Conservation (phyloP, 345 rosid genomes). For the Gossypium thurberi region DNA sequence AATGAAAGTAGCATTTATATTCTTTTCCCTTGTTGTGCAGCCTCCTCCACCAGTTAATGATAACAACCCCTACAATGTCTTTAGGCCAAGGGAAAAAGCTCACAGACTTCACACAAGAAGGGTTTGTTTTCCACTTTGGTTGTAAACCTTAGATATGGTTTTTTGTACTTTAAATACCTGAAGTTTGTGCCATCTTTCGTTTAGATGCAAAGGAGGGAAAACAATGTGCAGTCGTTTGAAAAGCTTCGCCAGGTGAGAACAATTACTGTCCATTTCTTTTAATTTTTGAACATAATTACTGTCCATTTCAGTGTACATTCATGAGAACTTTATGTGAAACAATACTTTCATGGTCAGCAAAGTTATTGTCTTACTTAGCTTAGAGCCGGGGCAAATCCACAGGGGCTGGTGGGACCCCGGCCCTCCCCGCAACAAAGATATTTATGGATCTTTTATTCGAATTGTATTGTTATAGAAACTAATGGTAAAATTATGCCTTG, state of each 20-base stretch:
- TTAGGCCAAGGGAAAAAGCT: slow-evolving; percentile 93
- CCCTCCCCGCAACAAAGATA: too few species aligned
- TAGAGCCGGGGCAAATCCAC: background rate
- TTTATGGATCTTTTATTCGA: too few species aligned
- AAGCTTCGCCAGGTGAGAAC: slow-evolving; percentile 90
- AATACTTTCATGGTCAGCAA: background rate
- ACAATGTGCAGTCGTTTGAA: slow-evolving; percentile 96
- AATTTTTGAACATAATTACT: too few species aligned
- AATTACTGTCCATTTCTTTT: background rate
- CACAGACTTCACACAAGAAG: slow-evolving; percentile 96
- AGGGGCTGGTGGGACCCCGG: too few species aligned
- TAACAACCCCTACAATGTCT: slow-evolving; percentile 94
- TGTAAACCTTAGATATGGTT: background rate
- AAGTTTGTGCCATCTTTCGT: slow-evolving; percentile 14
- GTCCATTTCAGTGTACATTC: background rate
- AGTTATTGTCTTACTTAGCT: background rate
- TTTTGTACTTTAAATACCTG: slow-evolving; percentile 2
- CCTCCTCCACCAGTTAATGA: slow-evolving; percentile 98
- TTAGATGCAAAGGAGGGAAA: slow-evolving; percentile 99
- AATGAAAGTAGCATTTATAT: background rate
- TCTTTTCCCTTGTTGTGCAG: slow-evolving; percentile 35
- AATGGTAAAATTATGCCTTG: too few species aligned
- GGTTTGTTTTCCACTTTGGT: slow-evolving; percentile 36
- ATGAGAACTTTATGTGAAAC: background rate
- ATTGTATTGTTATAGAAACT: too few species aligned